phyloP scores from a whole-genome alignment of 2,329 filamentous ascomycete species.

The Venturia effusa region DNA sequence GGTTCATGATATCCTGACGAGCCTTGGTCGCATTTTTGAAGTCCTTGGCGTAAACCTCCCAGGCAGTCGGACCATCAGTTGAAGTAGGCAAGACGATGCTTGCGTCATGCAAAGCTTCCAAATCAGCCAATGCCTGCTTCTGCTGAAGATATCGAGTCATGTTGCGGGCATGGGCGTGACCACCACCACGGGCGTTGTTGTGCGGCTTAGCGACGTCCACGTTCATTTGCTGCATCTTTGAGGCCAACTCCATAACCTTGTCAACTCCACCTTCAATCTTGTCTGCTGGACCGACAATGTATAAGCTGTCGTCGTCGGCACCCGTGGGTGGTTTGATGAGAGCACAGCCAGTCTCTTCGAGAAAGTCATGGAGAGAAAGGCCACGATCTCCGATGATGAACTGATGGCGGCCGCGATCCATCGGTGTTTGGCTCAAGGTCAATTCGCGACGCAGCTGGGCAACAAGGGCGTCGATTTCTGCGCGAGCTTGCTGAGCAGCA shows the following conservation, averaged over 20 bases:
- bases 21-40: conserved; percentile 72
- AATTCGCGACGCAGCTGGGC: conserved; percentile 67
- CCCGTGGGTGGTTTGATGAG: conserved; percentile 68
- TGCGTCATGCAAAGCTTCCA: conserved; percentile 72
- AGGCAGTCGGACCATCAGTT: conserved; percentile 59
- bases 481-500: conserved; percentile 68
- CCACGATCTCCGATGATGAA: conserved; percentile 86
- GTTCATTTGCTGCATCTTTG: conserved; percentile 73
- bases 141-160: conserved; percentile 81
- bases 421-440: conserved; percentile 65
- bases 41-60: conserved; percentile 82
- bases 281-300: conserved; percentile 69
- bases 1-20: conserved; percentile 61
- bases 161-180: conserved; percentile 69
- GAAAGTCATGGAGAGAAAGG: conserved; percentile 72
- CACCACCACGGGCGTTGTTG: conserved; percentile 58
- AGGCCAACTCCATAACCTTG: conserved; percentile 78
- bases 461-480: conserved; percentile 69
- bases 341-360: conserved; percentile 80
- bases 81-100: conserved; percentile 77
- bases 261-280: conserved; percentile 66
- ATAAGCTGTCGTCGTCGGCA: conserved; percentile 72
- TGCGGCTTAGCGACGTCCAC: conserved; percentile 77
- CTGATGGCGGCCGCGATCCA: conserved; percentile 81
- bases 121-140: conserved; percentile 67